Conservation (phyloP, 176 grass and related monocot genomes). For the Dendrocalamus sinicus region DNA sequence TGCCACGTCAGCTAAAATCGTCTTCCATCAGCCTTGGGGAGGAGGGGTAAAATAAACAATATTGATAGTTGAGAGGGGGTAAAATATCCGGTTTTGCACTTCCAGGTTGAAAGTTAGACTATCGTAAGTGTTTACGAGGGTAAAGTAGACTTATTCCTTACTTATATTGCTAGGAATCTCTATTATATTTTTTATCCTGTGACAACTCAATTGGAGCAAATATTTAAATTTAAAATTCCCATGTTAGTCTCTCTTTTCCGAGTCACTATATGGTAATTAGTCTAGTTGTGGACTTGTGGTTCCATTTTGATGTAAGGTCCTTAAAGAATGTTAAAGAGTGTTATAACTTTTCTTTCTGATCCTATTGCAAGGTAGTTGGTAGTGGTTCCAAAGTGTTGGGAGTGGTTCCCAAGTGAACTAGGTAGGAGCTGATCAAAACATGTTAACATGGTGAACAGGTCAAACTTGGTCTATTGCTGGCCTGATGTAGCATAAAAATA, state of each 20-base stretch:
- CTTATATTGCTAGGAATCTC: neutral
- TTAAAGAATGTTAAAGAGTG: slow-evolving; percentile 10
- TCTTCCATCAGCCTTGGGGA: too few relatives aligned
- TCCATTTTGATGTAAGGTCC: slow-evolving; percentile 20
- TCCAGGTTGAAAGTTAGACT: too few relatives aligned
- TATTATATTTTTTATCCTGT: slow-evolving; percentile 10
- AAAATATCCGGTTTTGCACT: too few relatives aligned
- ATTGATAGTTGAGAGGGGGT: too few relatives aligned
- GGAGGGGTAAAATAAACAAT: too few relatives aligned
- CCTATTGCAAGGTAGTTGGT: slow-evolving; percentile 7
- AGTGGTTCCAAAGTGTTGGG: neutral
- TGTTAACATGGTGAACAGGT: neutral
- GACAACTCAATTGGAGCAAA: slow-evolving; percentile 4
- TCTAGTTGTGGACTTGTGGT: slow-evolving; percentile 1
- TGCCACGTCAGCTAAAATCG: too few relatives aligned
- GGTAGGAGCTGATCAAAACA: slow-evolving; percentile 22
- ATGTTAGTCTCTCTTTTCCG: neutral
- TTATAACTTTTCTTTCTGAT: slow-evolving; percentile 7
- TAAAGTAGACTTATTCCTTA: too few relatives aligned
- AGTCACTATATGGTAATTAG: slow-evolving; percentile 6
- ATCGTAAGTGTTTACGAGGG: too few relatives aligned
- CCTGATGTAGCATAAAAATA: neutral
- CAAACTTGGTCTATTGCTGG: slow-evolving; percentile 28
- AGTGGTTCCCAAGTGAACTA: slow-evolving; percentile 7
- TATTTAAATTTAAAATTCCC: slow-evolving; percentile 23